phyloP scores from a whole-genome alignment of 2,329 filamentous ascomycete species.

The Tolypocladium tropicale region DNA sequence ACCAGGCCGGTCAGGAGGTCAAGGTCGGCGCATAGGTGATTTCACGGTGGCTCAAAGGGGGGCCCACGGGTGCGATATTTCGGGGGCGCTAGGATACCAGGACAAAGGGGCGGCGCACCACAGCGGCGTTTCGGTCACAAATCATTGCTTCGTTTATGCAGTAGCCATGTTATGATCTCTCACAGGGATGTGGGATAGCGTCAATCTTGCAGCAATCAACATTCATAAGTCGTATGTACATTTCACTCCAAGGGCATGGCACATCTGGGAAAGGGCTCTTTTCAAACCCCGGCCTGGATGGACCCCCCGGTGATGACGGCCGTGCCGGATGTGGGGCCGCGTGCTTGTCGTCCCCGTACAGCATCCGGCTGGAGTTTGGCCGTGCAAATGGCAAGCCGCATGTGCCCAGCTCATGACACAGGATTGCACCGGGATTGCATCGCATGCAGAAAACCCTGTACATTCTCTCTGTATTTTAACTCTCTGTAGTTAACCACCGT shows the following conservation, averaged over 20 bases:
- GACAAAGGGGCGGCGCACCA: neutral
- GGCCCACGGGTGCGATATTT: neutral
- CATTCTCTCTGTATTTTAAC: no score
- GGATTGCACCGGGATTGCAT: no score
- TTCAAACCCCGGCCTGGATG: no score
- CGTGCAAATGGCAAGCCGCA: no score
- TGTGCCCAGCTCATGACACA: no score
- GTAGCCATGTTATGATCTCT: no score
- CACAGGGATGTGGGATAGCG: neutral
- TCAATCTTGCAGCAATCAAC: neutral
- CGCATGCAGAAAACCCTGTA: no score
- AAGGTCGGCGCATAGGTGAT: slow-evolving; percentile 1
- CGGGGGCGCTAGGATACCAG: neutral
- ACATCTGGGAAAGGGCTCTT: neutral
- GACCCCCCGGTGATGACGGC: no score
- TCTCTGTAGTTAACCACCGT: no score
- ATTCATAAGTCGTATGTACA: neutral
- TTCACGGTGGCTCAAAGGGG: neutral
- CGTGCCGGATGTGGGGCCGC: no score
- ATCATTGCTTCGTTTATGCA: neutral
- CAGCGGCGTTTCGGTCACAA: neutral
- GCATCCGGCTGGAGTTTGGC: no score
- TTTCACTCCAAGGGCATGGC: neutral
- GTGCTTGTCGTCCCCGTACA: no score
- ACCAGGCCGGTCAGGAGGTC: neutral